phyloP scores from a whole-genome alignment of 768 basidiomycete genomes.

The Brasilioporus rufonigricans region DNA sequence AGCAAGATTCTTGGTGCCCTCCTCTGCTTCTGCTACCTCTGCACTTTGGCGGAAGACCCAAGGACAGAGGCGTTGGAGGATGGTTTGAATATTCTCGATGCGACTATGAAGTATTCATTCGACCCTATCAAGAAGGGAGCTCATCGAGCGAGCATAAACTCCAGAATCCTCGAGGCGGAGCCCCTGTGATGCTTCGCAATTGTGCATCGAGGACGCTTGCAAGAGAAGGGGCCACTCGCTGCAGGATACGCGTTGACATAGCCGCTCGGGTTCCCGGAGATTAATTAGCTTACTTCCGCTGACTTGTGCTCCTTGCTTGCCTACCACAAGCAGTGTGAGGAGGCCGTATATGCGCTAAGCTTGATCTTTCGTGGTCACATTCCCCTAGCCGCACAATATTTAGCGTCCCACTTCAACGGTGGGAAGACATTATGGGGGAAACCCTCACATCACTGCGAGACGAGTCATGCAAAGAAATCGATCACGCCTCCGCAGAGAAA shows the following conservation, averaged over 20 bases:
- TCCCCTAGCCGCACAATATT: not conserved
- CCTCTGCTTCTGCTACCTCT: too few relatives aligned
- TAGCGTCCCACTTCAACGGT: constrained; percentile 9
- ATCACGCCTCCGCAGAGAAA: not conserved
- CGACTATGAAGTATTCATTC: not conserved
- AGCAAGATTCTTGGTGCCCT: constrained; percentile 22
- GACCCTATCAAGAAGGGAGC: not conserved
- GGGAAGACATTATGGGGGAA: constrained; percentile 17
- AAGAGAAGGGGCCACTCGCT: not conserved
- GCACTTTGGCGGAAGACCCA: constrained; percentile 1
- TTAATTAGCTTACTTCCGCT: constrained; percentile 1
- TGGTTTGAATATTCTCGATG: not conserved
- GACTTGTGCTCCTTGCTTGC: too few relatives aligned
- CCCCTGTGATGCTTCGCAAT: not conserved
- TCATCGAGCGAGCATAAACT: not conserved
- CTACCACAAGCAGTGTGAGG: too few relatives aligned
- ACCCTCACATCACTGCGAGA: not conserved
- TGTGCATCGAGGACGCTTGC: too few relatives aligned
- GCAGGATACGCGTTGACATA: constrained; percentile 18
- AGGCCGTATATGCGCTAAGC: too few relatives aligned
- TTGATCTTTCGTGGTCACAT: too few relatives aligned
- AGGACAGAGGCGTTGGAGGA: not conserved
- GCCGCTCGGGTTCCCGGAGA: constrained; percentile 26
- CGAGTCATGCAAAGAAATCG: not conserved
- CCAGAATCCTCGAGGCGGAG: not conserved